Percentiles rank a stretch among this genome's conserved stretches.
Evolutionary conservation across 2,329 filamentous ascomycete genomes (phyloP).

Genomic region (Hymenoscyphus repandus): DNA sequence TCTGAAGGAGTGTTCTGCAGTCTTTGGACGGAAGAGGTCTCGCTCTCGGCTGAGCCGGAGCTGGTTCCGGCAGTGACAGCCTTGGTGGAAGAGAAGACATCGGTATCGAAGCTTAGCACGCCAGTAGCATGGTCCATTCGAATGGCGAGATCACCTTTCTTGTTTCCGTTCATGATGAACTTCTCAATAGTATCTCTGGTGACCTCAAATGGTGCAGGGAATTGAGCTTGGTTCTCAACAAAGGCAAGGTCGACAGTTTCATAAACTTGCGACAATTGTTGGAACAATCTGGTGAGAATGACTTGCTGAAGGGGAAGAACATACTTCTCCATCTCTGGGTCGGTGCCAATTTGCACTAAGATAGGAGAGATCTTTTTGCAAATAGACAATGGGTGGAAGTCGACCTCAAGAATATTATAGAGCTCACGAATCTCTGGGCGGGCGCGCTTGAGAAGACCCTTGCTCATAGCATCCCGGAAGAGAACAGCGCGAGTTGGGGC

Average conservation of each 20-base stretch:
- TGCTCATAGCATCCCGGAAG: constrained; percentile 94
- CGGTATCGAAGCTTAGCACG: constrained; percentile 93
- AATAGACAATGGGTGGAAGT: constrained; percentile 97
- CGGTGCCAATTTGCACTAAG: constrained; percentile 83
- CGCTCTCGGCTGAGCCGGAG: constrained; percentile 81
- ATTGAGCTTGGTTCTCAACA: constrained; percentile 87
- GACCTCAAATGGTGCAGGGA: constrained; percentile 95
- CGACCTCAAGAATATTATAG: constrained; percentile 98
- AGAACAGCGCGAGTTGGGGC: constrained; percentile 83
- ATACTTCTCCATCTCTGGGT: constrained; percentile 96
- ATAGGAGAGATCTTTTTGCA: constrained; percentile 99
- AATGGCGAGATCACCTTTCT: constrained; percentile 97
- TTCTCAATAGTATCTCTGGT: constrained; percentile 90
- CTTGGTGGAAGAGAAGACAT: constrained; percentile 97
- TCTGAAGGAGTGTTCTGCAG: constrained; percentile 97
- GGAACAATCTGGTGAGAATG: constrained; percentile 95
- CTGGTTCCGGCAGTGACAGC: constrained; percentile 79
- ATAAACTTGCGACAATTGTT: constrained; percentile 98
- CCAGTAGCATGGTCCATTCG: constrained; percentile 94
- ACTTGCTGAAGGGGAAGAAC: constrained; percentile 95
- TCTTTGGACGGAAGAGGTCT: constrained; percentile 81
- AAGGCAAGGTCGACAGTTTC: constrained; percentile 94
- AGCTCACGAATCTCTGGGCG: constrained; percentile 93
- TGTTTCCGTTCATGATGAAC: constrained; percentile 99
- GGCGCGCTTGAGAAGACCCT: constrained; percentile 87